Base-by-base conservation (phyloP, 768 basidiomycete genomes). In the Suillus cothurnatus region DNA sequence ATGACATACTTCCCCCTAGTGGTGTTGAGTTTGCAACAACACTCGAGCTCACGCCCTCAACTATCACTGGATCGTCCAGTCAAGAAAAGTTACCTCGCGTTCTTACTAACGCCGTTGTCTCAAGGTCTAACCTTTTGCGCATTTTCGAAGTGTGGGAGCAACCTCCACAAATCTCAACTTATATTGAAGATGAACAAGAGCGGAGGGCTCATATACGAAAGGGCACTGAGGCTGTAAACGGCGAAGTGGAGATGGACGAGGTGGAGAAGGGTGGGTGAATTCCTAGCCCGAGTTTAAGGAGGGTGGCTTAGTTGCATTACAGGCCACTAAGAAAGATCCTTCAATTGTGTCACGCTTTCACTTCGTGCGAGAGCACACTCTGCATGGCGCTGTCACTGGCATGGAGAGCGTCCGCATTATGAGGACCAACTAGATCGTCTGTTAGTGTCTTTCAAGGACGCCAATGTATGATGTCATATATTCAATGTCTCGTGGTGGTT, bases 131-230 rank as follows among this genome's bases (percentile, higher is more conserved):
- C 73, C 76, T 91, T 56, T 79, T 99, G 61, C 88, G 95, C 60
- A 84, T 99, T 38, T 99, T 94, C 76, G 94, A 95, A 74, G 88
- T 98, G 43, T 80, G 88, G 56, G 91, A 95, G 71, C 88, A 92
- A 71, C 84, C 82, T 3, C 83, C 82, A 8, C 84, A 85, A 0
- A 80, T 91, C 52, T 80, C 81, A 9, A 72, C 81, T n/a, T 81
- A 83, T 62, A 78, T 77, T 31, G 88, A 91, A 63, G 86, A 86
- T 74, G 89, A 88, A 70, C 83, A 84, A 36, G 86, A 89, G 67
- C 81, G 81, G 69, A 81, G 78, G 65, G 81, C 83, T 17, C 84
- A 79, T 63, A 81, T 86, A 45, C 82, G 88, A 45, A 85, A 79
- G 71, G 89, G 88, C 34, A 89, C 88, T 21, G 91, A 91, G 73